Conservation (phyloP, 768 basidiomycete species). For the Tylopilus subfusipes region DNA sequence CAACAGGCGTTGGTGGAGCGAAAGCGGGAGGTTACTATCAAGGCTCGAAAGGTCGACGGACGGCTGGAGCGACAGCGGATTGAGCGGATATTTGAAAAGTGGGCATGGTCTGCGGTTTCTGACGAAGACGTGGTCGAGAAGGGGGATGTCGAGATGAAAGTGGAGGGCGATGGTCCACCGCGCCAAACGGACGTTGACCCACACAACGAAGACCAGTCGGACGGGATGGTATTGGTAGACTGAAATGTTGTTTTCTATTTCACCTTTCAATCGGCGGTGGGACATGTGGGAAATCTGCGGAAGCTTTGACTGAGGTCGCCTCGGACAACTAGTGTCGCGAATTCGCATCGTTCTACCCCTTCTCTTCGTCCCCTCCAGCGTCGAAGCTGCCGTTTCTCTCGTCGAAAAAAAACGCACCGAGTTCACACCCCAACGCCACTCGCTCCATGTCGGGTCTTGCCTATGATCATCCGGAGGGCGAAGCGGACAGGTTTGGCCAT, state of each 20-base stretch:
- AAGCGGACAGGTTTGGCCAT: conserved; percentile 6
- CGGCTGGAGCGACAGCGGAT: conserved; percentile 71
- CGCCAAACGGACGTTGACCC: conserved; percentile 5
- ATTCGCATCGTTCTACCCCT: neutral
- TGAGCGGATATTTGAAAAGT: conserved; percentile 64
- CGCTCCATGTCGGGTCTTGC: conserved; percentile 30
- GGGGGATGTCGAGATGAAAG: conserved; percentile 32
- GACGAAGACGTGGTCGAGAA: conserved; percentile 1
- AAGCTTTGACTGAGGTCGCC: neutral
- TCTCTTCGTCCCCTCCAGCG: neutral
- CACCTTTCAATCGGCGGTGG: neutral
- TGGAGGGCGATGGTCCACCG: conserved; percentile 15
- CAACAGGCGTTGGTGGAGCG: conserved; percentile 40
- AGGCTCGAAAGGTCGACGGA: conserved; percentile 51
- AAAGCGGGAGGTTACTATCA: conserved; percentile 49
- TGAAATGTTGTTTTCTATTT: conserved; percentile 8
- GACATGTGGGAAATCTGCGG: conserved; percentile 14
- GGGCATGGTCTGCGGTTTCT: conserved; percentile 47
- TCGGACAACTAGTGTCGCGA: neutral
- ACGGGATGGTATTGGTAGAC: conserved; percentile 18
- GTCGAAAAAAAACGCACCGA: neutral
- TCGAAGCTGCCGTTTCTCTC: neutral
- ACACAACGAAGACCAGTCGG: neutral
- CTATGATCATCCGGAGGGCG: conserved; percentile 25
- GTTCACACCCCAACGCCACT: neutral